Evolutionary conservation across 805 yeast genomes (phyloP), one percentile per base, ranked within the genome.

Genomic region (Saccharomycopsis sp.): DNA sequence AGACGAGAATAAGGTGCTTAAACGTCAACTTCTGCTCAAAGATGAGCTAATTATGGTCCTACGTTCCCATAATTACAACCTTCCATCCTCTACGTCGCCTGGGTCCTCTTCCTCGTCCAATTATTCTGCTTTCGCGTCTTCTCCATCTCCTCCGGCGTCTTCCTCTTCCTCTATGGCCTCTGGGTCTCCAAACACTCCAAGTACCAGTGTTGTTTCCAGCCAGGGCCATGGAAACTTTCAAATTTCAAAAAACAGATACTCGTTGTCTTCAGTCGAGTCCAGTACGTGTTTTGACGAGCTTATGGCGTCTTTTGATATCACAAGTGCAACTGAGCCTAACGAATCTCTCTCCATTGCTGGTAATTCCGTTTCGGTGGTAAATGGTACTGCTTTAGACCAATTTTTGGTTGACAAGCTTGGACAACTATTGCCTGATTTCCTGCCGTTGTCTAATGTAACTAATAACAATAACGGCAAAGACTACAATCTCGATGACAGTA

Each of bases 21-120:
- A 55, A 16, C 21, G 53, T 18, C 61, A 60, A 40, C 3, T 52
- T 12, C 34, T 23, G 7, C 46, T 60, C 37, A 57, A 55, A 20
- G 61, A 57, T 23, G 62, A 60, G 14, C 41, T 57, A 18, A 48
- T 60, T 16, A 21, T 16, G 15, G 60, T 60, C n/a, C 40, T 60
- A 3, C 24, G 48, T 44, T 18, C 18, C 21, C 48, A 44, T 44
- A 44, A n/a, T 20, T 18, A 44, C 21, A n/a, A 44, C 16, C 48
- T 44, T 44, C 18, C 18, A 16, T 16, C 18, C 21, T 16, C 21
- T 18, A 16, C 48, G 21, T 16, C 16, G 12, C 48, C 48, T 16
- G 48, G 8, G 16, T 44, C 21, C 48, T 16, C 48, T 5, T 44
- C 48, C 8, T 44, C 48, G 4, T 44, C 48, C 12, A 12, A 12